A percentile compares a stretch with the other conserved stretches of the same genome.
Conservation (phyloP, 768 basidiomycete species). For the Calvatia gigantea region DNA sequence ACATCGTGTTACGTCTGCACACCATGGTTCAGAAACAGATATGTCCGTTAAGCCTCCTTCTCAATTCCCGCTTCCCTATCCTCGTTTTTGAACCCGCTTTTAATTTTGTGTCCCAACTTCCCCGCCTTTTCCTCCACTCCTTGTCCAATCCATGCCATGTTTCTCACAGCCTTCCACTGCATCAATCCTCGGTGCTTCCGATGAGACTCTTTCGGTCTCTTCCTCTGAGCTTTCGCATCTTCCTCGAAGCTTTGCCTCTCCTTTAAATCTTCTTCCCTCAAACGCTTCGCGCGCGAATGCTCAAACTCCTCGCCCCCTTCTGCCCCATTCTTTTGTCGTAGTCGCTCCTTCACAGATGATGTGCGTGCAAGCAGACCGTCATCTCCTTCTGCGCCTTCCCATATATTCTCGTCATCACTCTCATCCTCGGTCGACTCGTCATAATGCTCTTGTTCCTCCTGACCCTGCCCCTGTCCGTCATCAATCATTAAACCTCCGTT, state of each 20-base stretch:
- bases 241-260: neutral
- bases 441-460: conserved; percentile 16
- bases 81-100: conserved; percentile 26
- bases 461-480: conserved; percentile 11
- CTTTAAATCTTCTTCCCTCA: conserved; percentile 24
- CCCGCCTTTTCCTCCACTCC: conserved; percentile 41
- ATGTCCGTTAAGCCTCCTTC: conserved; percentile 30
- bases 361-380: neutral
- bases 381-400: neutral
- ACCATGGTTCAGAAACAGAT: neutral
- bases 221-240: conserved; percentile 1
- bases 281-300: too few relatives aligned
- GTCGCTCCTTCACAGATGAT: neutral
- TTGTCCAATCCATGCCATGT: conserved; percentile 53
- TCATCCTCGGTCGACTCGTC: conserved; percentile 17
- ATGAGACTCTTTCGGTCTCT: conserved; percentile 33
- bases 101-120: conserved; percentile 37
- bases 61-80: conserved; percentile 33
- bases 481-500: conserved; percentile 22
- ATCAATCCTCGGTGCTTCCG: conserved; percentile 59
- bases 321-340: too few relatives aligned
- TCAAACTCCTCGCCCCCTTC: too few relatives aligned
- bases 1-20: too few relatives aligned
- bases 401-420: neutral
- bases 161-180: conserved; percentile 56